Base-by-base conservation (phyloP, 2,329 filamentous ascomycete genomes). In the Fusarium buharicum region DNA sequence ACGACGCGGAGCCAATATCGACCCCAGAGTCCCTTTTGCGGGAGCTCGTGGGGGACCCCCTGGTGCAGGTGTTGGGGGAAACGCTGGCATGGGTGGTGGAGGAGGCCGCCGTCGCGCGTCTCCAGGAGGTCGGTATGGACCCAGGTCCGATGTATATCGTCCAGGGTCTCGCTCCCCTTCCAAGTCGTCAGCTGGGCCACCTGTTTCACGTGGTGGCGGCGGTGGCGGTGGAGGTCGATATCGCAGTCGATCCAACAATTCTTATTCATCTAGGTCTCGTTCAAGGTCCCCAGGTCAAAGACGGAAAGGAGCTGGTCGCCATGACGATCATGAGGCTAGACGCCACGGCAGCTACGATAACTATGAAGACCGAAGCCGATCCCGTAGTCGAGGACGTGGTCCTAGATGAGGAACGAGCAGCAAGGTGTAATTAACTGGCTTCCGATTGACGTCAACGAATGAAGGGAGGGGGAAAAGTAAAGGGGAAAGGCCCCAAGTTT, bases 1-100 rank as follows among this genome's bases (percentile, higher is more conserved):
- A 47, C 85, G 89, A 46, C 84, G 85, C 45, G 84, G 85, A 55
- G 83, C 82, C 54, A 84, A 85, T 63, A 84, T 87, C 67, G 81
- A 86, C 72, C 80, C 87, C 56, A 68, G 77, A 59, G 61, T 76
- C 34, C 73, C 75, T 16, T 72, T 74, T 43, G 59, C 65, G 8
- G 70, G 67, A 11, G 68, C 69, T 10, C 74, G 74, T 49, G 73
- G 73, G 34, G 76, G 76, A 4, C 74, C 74, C 47, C 50, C 64
- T 31, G 61, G 67, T 50, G 55, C 62, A 8, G 44, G 62, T 28
- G 22, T 53, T 38, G 66, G 65, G 47, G 67, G 73, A 20, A 68
- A 52, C 20, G 47, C 56, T 34, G 75, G 71, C 43, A 68, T 75
- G 49, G 74, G 77, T 46, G 22, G 22, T 24, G 72, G 75, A 24